Conservation (phyloP, 2,329 filamentous ascomycete species). For the Penicillium brasilianum region DNA sequence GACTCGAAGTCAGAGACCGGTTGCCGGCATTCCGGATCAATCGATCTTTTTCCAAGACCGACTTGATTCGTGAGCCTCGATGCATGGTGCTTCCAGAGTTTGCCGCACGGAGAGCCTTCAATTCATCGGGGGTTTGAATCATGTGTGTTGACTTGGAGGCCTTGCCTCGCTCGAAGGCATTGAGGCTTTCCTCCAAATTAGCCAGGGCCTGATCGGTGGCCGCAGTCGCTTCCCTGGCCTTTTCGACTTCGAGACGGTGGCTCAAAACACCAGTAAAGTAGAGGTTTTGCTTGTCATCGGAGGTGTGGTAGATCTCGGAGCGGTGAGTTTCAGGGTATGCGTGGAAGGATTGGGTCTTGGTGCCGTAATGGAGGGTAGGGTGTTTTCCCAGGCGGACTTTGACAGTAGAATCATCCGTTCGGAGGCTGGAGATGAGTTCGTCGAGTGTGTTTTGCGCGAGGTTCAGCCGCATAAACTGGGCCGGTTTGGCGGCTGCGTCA, state of each 20-base stretch:
- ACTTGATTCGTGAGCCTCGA: slow-evolving; percentile 43
- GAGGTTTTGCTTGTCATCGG: slow-evolving; percentile 52
- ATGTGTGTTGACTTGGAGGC: slow-evolving; percentile 61
- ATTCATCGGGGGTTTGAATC: slow-evolving; percentile 45
- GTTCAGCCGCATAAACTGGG: slow-evolving; percentile 55
- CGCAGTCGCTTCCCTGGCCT: slow-evolving; percentile 59
- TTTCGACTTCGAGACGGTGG: slow-evolving; percentile 61
- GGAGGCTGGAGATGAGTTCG: slow-evolving; percentile 52
- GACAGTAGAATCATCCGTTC: slow-evolving; percentile 47
- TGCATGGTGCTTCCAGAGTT: slow-evolving; percentile 35
- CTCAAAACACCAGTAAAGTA: slow-evolving; percentile 63
- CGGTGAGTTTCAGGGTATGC: slow-evolving; percentile 59
- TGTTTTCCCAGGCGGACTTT: slow-evolving; percentile 55
- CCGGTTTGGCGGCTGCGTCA: slow-evolving; percentile 39
- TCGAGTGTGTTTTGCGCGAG: slow-evolving; percentile 51
- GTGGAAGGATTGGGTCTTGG: slow-evolving; percentile 61
- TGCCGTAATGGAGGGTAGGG: slow-evolving; percentile 62
- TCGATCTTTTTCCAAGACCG: slow-evolving; percentile 49
- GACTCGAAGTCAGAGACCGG: slow-evolving; percentile 50
- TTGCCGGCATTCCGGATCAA: slow-evolving; percentile 45
- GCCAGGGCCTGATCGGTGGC: slow-evolving; percentile 65
- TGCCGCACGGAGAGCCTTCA: slow-evolving; percentile 44
- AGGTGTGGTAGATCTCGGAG: slow-evolving; percentile 62
- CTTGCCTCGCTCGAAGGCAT: slow-evolving; percentile 63
- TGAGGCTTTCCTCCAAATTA: slow-evolving; percentile 63